Evolutionary conservation across 148 eudicot species (phyloP).

Genomic region (Drosera capensis): DNA sequence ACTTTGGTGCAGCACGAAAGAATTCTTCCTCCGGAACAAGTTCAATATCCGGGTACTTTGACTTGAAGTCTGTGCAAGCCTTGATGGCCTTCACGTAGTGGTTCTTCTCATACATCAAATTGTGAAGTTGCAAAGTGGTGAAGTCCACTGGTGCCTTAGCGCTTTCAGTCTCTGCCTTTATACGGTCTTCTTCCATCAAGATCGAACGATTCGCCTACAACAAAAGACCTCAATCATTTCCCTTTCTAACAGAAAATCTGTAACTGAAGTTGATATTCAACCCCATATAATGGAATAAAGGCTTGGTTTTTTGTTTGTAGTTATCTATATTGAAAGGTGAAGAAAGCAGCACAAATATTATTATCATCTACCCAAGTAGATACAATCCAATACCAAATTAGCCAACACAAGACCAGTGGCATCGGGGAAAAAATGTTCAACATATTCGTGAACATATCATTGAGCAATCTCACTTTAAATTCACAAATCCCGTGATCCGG

Average conservation of each 20-base stretch:
- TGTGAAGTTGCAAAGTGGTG: slow-evolving; percentile 87
- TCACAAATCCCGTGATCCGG: too few relatives aligned
- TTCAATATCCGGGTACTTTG: slow-evolving; percentile 87
- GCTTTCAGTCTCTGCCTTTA: slow-evolving; percentile 78
- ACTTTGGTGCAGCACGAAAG: slow-evolving; percentile 70
- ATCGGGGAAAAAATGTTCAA: too few relatives aligned
- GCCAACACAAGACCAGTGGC: too few relatives aligned
- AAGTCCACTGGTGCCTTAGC: slow-evolving; percentile 91
- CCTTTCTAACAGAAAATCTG: slow-evolving; percentile 4
- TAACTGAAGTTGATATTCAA: background rate
- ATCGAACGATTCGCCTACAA: slow-evolving; percentile 79
- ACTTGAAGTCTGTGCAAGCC: slow-evolving; percentile 94
- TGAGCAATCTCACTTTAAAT: too few relatives aligned
- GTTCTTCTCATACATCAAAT: slow-evolving; percentile 92
- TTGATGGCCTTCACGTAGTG: slow-evolving; percentile 91
- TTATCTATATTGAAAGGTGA: too few relatives aligned
- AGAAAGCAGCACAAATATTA: too few relatives aligned
- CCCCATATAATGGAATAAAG: too few relatives aligned
- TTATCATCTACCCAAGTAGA: too few relatives aligned
- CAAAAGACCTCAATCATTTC: slow-evolving; percentile 8
- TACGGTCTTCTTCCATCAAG: slow-evolving; percentile 79
- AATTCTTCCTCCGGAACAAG: slow-evolving; percentile 88
- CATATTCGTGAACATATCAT: too few relatives aligned
- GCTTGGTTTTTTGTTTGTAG: too few relatives aligned
- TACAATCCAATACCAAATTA: too few relatives aligned